Evolutionary conservation across 2,329 filamentous ascomycete genomes (phyloP).

Genomic region (Nothomitra cinnamomea): DNA sequence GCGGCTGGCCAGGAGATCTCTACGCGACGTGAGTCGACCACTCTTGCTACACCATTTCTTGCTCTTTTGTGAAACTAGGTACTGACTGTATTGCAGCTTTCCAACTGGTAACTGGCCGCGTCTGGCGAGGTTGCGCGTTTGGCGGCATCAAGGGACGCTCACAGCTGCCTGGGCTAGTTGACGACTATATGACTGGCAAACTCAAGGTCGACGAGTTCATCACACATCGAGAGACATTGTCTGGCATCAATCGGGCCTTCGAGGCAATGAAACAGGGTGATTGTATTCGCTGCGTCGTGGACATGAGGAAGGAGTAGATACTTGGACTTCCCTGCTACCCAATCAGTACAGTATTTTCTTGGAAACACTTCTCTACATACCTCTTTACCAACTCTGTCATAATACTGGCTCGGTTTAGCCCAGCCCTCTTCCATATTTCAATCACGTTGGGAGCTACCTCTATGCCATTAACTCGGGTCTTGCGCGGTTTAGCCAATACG

Average conservation of each 20-base stretch:
- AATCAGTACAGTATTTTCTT: too few relatives aligned
- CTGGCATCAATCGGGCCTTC: constrained; percentile 78
- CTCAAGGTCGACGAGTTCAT: constrained; percentile 99
- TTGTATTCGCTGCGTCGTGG: constrained; percentile 89
- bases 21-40: constrained; percentile 64
- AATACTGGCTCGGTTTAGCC: too few relatives aligned
- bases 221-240: constrained; percentile 75
- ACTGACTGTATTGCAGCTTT: constrained; percentile 45
- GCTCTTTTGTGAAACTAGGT: neutral
- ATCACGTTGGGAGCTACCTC: too few relatives aligned
- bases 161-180: constrained; percentile 72
- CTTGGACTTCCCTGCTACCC: too few relatives aligned
- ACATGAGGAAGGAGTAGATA: constrained; percentile 28
- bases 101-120: constrained; percentile 93
- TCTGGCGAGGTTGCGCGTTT: constrained; percentile 96
- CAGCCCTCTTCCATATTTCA: too few relatives aligned
- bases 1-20: constrained; percentile 91
- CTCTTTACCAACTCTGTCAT: too few relatives aligned
- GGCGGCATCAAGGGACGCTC: constrained; percentile 95
- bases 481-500: too few relatives aligned
- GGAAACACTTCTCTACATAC: too few relatives aligned
- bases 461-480: too few relatives aligned
- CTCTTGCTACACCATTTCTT: neutral
- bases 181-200: constrained; percentile 74
- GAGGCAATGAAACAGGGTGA: constrained; percentile 90